Evolutionary conservation across 306 rosid genomes (phyloP), one percentile per base, ranked within the genome.

Genomic region (Acacia confusa): DNA sequence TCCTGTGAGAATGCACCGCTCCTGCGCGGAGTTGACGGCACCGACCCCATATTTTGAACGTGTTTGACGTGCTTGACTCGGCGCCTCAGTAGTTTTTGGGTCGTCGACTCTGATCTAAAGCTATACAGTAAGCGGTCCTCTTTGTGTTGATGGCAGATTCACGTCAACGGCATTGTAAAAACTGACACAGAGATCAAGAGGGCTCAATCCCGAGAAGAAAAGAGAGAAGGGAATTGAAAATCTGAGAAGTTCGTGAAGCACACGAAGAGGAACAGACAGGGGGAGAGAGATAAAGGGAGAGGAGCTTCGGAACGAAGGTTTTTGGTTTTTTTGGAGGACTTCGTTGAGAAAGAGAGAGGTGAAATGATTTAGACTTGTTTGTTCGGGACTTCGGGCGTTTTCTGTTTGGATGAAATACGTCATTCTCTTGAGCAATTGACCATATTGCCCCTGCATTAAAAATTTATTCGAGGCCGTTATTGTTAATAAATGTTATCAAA

Each of bases 21-120:
- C 82, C 80, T 88, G 73, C 91, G 89, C 83, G 96, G 99, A 69
- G 98, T 95, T 20, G 99, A 96, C 55, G 99, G 94, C 74, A 85
- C 89, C 78, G 97, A 82, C 43, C 99, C 99, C 99, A 96, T 96
- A 75, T 57, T 27, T 6, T 72, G 60, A 60, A 76, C 38, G 40
- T 73, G 73, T 63, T n/a, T 50, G 70, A 43, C 22, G 50, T 12
- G 30, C 71, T 65, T 16, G 45, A 40, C 78, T 73, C 24, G 11
- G 66, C 57, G 77, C 43, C 66, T 74, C 34, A 64, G 78, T 41
- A 67, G 72, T 70, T 47, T 55, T 22, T 60, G 65, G 75, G 53
- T 76, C 81, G 75, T 40, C 71, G 78, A 72, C 58, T 48, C 84
- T 72, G 82, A 83, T 82, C 83, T 79, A 86, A 78, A 16, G 78